Evolutionary conservation across 2,329 filamentous ascomycete genomes (phyloP).

Genomic region (Neocatenulostroma microsporum): DNA sequence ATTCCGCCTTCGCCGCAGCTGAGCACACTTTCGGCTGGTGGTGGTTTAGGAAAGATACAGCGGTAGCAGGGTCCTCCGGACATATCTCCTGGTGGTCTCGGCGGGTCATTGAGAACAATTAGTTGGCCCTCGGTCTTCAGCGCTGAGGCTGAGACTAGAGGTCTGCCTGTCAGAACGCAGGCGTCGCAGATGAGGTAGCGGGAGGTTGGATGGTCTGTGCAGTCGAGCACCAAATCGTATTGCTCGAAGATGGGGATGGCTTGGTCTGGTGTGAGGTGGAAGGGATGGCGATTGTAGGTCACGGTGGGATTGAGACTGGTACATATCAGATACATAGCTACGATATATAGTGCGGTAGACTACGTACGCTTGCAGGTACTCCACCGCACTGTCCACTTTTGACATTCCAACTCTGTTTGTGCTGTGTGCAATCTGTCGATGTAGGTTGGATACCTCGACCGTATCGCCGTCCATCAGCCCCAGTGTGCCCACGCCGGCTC

Average conservation of each 20-base stretch:
- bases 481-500: conserved; percentile 74
- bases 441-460: conserved; percentile 84
- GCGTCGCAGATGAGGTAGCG: conserved; percentile 90
- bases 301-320: conserved; percentile 64
- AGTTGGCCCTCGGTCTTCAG: conserved; percentile 84
- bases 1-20: conserved; percentile 92
- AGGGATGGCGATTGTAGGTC: conserved; percentile 54
- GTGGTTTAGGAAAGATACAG: conserved; percentile 83
- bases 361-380: conserved; percentile 39
- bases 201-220: conserved; percentile 85
- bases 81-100: conserved; percentile 49
- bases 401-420: conserved; percentile 61
- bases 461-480: conserved; percentile 81
- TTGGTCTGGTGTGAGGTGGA: conserved; percentile 61
- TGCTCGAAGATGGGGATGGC: conserved; percentile 56
- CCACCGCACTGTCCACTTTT: conserved; percentile 67
- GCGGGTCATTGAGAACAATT: conserved; percentile 76
- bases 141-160: conserved; percentile 82
- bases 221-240: conserved; percentile 86
- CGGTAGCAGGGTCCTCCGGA: conserved; percentile 80
- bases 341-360: conserved; percentile 2
- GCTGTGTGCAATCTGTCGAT: conserved; percentile 80
- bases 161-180: conserved; percentile 69
- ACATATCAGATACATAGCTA: conserved; percentile 7
- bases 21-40: conserved; percentile 71